Evolutionary conservation across 2,329 filamentous ascomycete species (phyloP), one percentile per base, ranked within the genome.

Genomic region (Drechslera avenae): DNA sequence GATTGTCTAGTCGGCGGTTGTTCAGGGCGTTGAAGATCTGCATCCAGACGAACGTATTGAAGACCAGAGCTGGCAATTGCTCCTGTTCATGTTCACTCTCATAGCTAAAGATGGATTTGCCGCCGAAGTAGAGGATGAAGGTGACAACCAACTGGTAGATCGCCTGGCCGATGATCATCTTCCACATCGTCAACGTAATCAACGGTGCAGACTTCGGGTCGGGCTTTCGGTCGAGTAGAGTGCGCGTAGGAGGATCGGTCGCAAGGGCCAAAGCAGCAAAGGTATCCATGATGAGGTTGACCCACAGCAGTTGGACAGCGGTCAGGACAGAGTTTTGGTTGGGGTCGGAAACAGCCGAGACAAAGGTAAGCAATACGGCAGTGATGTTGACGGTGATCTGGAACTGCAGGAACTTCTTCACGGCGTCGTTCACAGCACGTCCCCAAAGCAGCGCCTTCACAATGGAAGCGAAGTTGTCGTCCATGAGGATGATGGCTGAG

Each of bases 31-130:
- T 97, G 79, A 97, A 97, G 64, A 97, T 95, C 66, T 97, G 93
- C 92, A 97, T 97, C 93, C 93, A 97, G 45, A 97, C 93, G 70
- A 97, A 97, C 0, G 91, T 94, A 78, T 97, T 97, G 82, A 97
- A 97, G 6, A 97, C 89, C 39, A 97, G 81, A 2, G 91, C 95
- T 48, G 86, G 79, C 52, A 95, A 80, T 12, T 74, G 68, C 6
- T 82, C 70, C 28, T 77, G 64, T 23, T 80, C 74, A 3, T 75
- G 71, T 0, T 68, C 62, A 23, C 77, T 76, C 12, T 81, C 71
- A 60, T 86, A 84, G 7, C 78, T 78, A n/a, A 90, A 79, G 12
- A 90, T 85, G 28, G 67, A 76, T 51, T 74, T 75, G 41, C 82
- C 85, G 26, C 83, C 90, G 62, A 92, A 97, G 76, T 92, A 92